Conservation (phyloP, 495 filamentous ascomycete genomes). For the Copromyces sp. region DNA sequence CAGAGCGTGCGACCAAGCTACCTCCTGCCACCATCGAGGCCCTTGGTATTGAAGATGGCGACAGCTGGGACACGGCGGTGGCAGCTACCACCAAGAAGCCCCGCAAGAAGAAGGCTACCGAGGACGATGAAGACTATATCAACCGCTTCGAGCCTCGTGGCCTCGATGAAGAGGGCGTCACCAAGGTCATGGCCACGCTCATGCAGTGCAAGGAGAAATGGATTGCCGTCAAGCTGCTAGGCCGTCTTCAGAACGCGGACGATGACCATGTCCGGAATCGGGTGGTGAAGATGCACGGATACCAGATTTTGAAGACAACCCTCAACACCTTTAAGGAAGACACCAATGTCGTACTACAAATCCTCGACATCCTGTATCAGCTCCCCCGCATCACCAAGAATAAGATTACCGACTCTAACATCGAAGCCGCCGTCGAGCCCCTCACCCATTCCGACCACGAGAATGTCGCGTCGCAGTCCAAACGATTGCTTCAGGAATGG, state of each 20-base stretch:
- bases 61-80: constrained; percentile 82
- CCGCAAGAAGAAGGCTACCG: constrained; percentile 86
- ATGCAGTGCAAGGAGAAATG: constrained; percentile 99
- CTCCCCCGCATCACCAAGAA: constrained; percentile 90
- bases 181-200: constrained; percentile 96
- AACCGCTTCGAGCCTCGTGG: constrained; percentile 77
- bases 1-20: constrained; percentile 86
- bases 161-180: constrained; percentile 80
- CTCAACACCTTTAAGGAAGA: constrained; percentile 80
- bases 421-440: constrained; percentile 70
- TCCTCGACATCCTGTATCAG: constrained; percentile 79
- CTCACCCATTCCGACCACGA: constrained; percentile 62
- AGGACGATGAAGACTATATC: constrained; percentile 95
- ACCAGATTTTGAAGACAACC: constrained; percentile 82
- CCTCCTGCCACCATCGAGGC: constrained; percentile 87
- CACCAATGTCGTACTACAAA: constrained; percentile 75
- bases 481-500: constrained; percentile 71
- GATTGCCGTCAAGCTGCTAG: constrained; percentile 92
- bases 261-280: constrained; percentile 82
- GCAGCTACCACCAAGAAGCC: constrained; percentile 56
- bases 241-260: constrained; percentile 79
- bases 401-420: constrained; percentile 94
- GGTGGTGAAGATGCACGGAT: constrained; percentile 93
- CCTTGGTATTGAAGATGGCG: constrained; percentile 87
- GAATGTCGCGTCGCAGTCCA: constrained; percentile 60